A percentile compares a stretch with the other conserved stretches of the same genome.
Evolutionary conservation across 352 stramenopile genomes (phyloP).

Genomic region (Thraustotheca clavata): DNA sequence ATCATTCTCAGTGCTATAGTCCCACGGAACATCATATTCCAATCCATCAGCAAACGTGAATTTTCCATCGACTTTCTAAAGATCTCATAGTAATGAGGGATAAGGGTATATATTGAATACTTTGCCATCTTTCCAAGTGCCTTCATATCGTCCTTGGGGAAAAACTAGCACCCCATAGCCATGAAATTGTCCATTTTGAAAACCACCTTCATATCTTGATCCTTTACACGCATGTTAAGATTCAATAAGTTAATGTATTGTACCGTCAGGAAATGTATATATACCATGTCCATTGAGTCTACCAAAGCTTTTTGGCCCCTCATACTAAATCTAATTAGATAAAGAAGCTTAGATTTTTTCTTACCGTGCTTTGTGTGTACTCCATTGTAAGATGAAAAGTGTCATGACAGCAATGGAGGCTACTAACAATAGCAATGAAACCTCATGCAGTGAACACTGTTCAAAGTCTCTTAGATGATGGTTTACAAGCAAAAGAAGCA

Average conservation of each 20-base stretch:
- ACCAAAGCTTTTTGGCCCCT: slow-evolving; percentile 5
- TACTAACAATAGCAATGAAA: slow-evolving; percentile 11
- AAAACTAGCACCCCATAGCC: slow-evolving; percentile 66
- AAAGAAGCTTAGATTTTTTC: neutral
- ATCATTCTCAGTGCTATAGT: slow-evolving; percentile 51
- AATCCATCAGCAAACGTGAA: slow-evolving; percentile 75
- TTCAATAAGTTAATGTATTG: neutral
- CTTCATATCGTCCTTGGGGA: slow-evolving; percentile 52
- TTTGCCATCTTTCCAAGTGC: slow-evolving; percentile 58
- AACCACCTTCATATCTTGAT: slow-evolving; percentile 72
- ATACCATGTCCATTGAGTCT: slow-evolving; percentile 14
- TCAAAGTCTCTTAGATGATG: neutral
- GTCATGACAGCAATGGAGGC: neutral
- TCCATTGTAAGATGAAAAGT: slow-evolving; percentile 6
- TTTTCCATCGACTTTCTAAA: slow-evolving; percentile 55
- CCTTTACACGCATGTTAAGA: slow-evolving; percentile 20
- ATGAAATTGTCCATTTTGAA: slow-evolving; percentile 72
- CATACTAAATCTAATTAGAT: neutral
- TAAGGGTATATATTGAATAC: slow-evolving; percentile 24
- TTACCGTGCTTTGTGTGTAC: slow-evolving; percentile 16
- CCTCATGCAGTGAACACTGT: neutral
- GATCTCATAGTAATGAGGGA: neutral
- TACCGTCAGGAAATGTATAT: slow-evolving; percentile 19
- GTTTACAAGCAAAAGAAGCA: slow-evolving; percentile 1
- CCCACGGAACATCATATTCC: slow-evolving; percentile 51